Base-by-base conservation (phyloP, 2,329 filamentous ascomycete species). In the Diaporthe sp. region DNA sequence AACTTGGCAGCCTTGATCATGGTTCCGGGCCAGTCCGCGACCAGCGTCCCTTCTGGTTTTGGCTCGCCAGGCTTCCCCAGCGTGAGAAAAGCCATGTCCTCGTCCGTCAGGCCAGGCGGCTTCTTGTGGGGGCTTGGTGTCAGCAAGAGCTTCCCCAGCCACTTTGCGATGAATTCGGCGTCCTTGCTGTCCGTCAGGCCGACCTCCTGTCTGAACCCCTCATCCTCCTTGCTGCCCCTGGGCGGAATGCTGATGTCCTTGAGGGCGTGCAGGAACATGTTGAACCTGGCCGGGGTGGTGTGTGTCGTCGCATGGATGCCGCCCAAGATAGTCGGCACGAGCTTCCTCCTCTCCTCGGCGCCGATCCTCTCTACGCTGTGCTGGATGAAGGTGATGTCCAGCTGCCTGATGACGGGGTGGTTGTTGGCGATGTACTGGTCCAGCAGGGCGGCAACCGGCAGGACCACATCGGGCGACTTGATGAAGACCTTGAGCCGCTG, bases 381-480 rank as follows among this genome's bases (percentile, higher is more conserved):
- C 80, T 97, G 94, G 50, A 98, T 93, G 81, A 97, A 98, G 25
- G 94, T 88, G 54, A 98, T 86, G 83, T 98, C 96, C 78, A 98
- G 94, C 81, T 97, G 94, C 77, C 95, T 93, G 77, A 99, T 91
- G 50, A 98, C 87, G 1, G 92, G 87, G 17, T 92, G 93, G 52
- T 91, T 87, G 50, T 91, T 91, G 30, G 94, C 91, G 83, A 97
- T 97, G 87, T 97, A 98, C 82, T 98, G 97, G 78, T 95, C 93
- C 72, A 98, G 84, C 25, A 99, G 88, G 22, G 92, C 91, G n/a
- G 91, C 89, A 17, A 98, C 95, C 0, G 97, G 97, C 8, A 99
- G 87, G 71, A 96, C 88, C 77, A 98, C 91, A 66, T 89, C 89
- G 76, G 76, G 28, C 13, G 88, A 84, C 74, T 90, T 85, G 45